phyloP scores from a whole-genome alignment of 1,139 yeast species.

The Scheffersomyces parashehatae region DNA sequence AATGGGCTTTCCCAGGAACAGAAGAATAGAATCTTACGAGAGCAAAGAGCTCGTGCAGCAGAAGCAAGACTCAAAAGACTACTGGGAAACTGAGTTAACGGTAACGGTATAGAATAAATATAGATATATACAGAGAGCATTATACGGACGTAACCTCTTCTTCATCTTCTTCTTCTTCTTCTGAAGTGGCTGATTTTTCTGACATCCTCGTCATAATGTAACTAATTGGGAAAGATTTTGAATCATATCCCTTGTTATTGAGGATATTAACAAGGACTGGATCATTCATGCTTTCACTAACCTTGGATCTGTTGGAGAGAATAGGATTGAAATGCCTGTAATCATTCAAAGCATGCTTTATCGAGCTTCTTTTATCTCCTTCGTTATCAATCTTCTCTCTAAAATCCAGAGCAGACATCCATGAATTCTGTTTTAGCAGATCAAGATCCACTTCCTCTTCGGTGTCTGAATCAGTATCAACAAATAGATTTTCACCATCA shows the following conservation, averaged over 20 bases:
- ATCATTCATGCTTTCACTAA: slow-evolving; percentile 8
- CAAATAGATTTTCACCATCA: slow-evolving; percentile 26
- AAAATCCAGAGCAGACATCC: slow-evolving; percentile 56
- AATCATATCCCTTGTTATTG: slow-evolving; percentile 10
- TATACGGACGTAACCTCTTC: not conserved
- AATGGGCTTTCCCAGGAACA: slow-evolving; percentile 62
- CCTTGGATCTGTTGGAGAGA: not conserved
- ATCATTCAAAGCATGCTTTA: slow-evolving; percentile 59
- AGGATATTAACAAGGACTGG: slow-evolving; percentile 13
- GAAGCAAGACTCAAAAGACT: slow-evolving; percentile 67
- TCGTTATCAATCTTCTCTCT: slow-evolving; percentile 33
- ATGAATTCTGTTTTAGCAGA: slow-evolving; percentile 21
- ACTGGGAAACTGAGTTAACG: slow-evolving; percentile 1
- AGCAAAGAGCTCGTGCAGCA: slow-evolving; percentile 94
- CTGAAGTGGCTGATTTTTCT: not conserved
- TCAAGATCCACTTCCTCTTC: slow-evolving; percentile 13
- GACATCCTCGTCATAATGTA: slow-evolving; percentile 16
- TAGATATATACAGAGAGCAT: not conserved
- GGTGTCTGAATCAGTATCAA: slow-evolving; percentile 18
- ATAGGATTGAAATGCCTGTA: slow-evolving; percentile 62
- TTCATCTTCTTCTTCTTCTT: not conserved
- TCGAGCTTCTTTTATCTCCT: slow-evolving; percentile 31
- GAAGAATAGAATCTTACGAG: slow-evolving; percentile 77
- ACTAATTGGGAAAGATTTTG: slow-evolving; percentile 12
- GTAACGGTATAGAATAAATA: not conserved